Conservation (phyloP, 164 flowering plant genomes). For the Piper betle region DNA sequence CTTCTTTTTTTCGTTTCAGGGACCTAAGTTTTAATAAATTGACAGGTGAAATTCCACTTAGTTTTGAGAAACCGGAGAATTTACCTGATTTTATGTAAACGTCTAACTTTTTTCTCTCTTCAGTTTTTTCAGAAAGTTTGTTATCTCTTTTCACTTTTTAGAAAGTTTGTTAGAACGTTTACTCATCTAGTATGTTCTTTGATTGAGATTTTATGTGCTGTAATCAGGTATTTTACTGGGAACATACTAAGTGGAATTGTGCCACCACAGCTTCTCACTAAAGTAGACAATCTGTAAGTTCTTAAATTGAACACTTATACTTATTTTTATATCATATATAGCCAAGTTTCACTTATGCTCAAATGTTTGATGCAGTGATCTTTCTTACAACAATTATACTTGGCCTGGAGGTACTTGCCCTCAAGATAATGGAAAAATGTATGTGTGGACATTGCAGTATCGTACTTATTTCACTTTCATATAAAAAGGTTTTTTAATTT, state of each 20-base stretch:
- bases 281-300: constrained; percentile 40
- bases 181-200: neutral
- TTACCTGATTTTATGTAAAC: constrained; percentile 2
- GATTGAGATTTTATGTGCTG: neutral
- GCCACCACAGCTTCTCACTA: constrained; percentile 31
- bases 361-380: constrained; percentile 1
- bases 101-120: neutral
- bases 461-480: neutral
- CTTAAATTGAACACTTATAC: neutral
- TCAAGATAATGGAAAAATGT: neutral
- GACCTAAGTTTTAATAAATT: constrained; percentile 18
- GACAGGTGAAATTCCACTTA: constrained; percentile 9
- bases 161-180: too few species aligned
- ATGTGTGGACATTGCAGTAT: neutral
- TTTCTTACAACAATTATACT: constrained; percentile 1
- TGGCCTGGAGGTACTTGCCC: neutral
- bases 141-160: too few species aligned
- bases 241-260: constrained; percentile 42
- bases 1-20: constrained; percentile 1
- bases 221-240: constrained; percentile 31
- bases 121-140: neutral
- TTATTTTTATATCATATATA: neutral
- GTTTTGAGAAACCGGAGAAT: neutral
- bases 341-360: neutral
- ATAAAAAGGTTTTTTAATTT: constrained; percentile 2